These are phyloP conservation scores for Fusarium graminum DNA, from an alignment of 2,329 filamentous ascomycete species.

Conservation along the genomic window DNA sequence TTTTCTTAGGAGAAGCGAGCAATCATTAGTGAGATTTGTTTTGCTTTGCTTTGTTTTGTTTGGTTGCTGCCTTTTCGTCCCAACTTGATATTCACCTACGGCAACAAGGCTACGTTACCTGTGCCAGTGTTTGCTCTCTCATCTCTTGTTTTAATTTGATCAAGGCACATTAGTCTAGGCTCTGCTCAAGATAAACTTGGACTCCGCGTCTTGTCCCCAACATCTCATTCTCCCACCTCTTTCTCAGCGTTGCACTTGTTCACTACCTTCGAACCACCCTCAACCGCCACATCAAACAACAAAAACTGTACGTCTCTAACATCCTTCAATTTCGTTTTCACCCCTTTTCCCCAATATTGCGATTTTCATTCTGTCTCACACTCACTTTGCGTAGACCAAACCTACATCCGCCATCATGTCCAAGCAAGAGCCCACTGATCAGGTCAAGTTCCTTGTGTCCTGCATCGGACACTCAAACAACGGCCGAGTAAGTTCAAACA, in stretches of 20 bases:
- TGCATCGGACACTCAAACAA: slow-evolving; percentile 73
- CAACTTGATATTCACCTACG: slow-evolving; percentile 9
- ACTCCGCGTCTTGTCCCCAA: neutral
- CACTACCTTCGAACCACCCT: slow-evolving; percentile 9
- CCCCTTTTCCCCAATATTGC: neutral
- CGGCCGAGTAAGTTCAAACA: slow-evolving; percentile 65
- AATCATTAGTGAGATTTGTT: slow-evolving; percentile 6
- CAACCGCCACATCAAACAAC: slow-evolving; percentile 1
- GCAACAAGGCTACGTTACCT: neutral
- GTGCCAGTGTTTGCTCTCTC: neutral
- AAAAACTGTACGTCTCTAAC: slow-evolving; percentile 12
- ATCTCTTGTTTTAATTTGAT: neutral
- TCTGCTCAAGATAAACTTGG: neutral
- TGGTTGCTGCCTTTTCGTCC: slow-evolving; percentile 19
- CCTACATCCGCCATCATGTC: slow-evolving; percentile 60
- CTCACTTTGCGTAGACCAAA: slow-evolving; percentile 26
- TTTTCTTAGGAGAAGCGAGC: neutral
- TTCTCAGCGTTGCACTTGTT: neutral
- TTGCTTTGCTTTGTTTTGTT: slow-evolving; percentile 19
- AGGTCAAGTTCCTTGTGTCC: slow-evolving; percentile 74
- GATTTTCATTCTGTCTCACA: neutral
- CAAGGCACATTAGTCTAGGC: neutral
- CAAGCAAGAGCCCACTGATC: slow-evolving; percentile 63
- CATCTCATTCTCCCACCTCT: slow-evolving; percentile 6
- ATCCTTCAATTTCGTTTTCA: no score